phyloP scores from a whole-genome alignment of 1,139 yeast genomes.

The Wickerhamomyces sp. region DNA sequence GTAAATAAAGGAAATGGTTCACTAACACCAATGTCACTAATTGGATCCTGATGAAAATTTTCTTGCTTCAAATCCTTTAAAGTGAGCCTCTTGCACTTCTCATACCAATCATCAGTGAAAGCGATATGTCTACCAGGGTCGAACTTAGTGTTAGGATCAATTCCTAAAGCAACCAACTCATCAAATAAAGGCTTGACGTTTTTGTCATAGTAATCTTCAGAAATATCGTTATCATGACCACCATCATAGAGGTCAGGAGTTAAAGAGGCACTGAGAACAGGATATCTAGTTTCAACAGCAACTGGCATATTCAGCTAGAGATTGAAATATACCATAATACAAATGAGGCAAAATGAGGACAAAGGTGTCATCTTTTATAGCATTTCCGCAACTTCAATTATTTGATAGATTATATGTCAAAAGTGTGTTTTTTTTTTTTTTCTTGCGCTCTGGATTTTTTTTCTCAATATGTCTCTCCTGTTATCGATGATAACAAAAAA shows the following conservation, averaged over 20 bases:
- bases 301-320: no score
- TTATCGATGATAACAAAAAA: no score
- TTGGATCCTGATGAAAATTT: conserved; percentile 23
- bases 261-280: neutral
- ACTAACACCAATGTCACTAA: conserved; percentile 46
- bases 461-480: no score
- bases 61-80: conserved; percentile 40
- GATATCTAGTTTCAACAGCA: neutral
- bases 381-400: no score
- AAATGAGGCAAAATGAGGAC: no score
- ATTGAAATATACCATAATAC: no score
- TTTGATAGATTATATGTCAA: no score
- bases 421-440: no score
- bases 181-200: conserved; percentile 7
- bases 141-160: conserved; percentile 24
- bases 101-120: conserved; percentile 32
- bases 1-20: conserved; percentile 57
- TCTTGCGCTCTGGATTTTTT: no score
- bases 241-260: neutral
- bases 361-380: no score
- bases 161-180: conserved; percentile 7
- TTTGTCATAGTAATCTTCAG: conserved; percentile 2
- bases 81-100: conserved; percentile 38
- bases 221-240: neutral
- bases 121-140: conserved; percentile 42